Evolutionary conservation across 2,329 filamentous ascomycete genomes (phyloP), one percentile per base, ranked within the genome.

Genomic region (Aspergillus clavatus): DNA sequence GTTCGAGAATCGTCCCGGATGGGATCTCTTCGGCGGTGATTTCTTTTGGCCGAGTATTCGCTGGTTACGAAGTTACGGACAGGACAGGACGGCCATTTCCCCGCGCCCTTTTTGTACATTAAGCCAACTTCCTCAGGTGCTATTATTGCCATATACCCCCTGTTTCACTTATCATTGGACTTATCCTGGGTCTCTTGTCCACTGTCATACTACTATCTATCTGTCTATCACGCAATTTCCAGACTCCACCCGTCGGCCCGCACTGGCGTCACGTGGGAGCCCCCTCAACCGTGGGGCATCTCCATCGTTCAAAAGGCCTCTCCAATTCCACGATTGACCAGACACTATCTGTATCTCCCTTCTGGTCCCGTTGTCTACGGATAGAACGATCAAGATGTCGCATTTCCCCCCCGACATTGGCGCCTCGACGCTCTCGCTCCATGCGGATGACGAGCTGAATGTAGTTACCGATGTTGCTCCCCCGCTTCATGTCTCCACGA

Each of bases 401-500:
- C 7, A 19, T 18, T 12, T 35, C 31, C 11, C 19, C 11, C 6
- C 31, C 19, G 31, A 39, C 29, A 42, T 54, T 44, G 58, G 57
- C 41, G 72, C 86, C 39, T 79, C 87, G 6, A 88, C 89, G 5
- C 77, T 80, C 45, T 80, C 86, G n/a, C 74, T 95, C 52, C 89
- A 95, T 65, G 87, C 86, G 51, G 89, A 95, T 61, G 84, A 94
- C 70, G 75, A 75, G 57, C 77, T 93, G 58, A 87, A 88, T 67
- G 70, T 76, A 26, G 80, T 86, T 55, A 76, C 82, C 40, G 89
- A 93, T 62, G 85, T 97, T 44, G 89, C 91, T 10, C 91, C 93
- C 47, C 82, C 91, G 3, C 76, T 97, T 61, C 91, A 97, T 66
- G 82, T 94, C 52, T 89, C 89, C 50, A 96, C 91, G 10, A 97